phyloP scores from a whole-genome alignment of 305 asterid genomes.

The Rubia peregrina region DNA sequence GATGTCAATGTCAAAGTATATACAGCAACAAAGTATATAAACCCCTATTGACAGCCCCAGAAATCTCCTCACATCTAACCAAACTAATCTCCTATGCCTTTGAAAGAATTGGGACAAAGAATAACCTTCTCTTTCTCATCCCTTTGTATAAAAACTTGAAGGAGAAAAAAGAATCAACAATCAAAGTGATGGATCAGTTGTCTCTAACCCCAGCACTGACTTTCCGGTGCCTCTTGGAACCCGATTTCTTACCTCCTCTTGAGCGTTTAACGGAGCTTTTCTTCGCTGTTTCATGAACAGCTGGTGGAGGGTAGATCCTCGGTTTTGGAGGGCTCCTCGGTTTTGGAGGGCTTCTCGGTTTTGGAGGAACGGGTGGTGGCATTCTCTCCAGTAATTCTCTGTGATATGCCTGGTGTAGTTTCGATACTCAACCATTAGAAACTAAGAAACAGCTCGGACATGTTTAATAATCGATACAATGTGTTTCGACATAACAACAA shows the following conservation, averaged over 20 bases:
- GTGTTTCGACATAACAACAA: no score
- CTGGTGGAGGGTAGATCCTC: not conserved
- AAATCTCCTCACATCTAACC: constrained; percentile 18
- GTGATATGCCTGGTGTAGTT: constrained; percentile 68
- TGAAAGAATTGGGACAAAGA: constrained; percentile 31
- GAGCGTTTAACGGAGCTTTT: constrained; percentile 20
- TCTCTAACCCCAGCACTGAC: constrained; percentile 20
- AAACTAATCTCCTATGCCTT: constrained; percentile 20
- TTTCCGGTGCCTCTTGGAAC: constrained; percentile 26
- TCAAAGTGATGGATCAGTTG: constrained; percentile 8
- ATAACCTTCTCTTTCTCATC: not conserved
- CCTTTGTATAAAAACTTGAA: constrained; percentile 7
- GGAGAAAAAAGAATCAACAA: constrained; percentile 2
- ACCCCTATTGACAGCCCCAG: not conserved
- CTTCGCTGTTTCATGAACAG: constrained; percentile 9
- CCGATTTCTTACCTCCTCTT: constrained; percentile 22
- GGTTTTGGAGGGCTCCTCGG: constrained; percentile 10
- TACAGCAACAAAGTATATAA: constrained; percentile 9
- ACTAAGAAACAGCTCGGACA: not conserved
- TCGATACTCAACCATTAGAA: constrained; percentile 10
- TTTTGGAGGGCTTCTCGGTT: constrained; percentile 9
- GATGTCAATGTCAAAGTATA: constrained; percentile 11
- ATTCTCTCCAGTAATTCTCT: constrained; percentile 31
- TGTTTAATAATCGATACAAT: not conserved
- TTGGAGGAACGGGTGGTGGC: constrained; percentile 18